phyloP scores from a whole-genome alignment of 257 asterid genomes.

The Solanum lignicaule region DNA sequence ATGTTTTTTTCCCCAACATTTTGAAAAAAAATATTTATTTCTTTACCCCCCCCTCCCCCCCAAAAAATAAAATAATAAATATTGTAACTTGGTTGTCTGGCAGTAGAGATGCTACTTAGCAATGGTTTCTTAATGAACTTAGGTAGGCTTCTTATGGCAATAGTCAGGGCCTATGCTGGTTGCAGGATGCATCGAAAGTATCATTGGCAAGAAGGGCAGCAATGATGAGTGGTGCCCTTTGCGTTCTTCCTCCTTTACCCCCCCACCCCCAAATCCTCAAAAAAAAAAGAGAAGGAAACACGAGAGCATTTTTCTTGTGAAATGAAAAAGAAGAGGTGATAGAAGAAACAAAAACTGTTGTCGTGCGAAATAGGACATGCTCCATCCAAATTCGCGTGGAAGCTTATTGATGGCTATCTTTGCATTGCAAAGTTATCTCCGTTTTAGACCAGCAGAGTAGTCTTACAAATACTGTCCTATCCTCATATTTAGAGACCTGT shows the following conservation, averaged over 20 bases:
- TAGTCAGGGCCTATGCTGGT: neutral
- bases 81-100: neutral
- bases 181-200: neutral
- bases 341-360: no score
- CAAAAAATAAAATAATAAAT: neutral
- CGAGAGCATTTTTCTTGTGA: no score
- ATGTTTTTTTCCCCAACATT: no score
- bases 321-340: no score
- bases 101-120: neutral
- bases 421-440: neutral
- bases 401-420: neutral
- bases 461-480: neutral
- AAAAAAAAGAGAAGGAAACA: no score
- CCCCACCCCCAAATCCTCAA: no score
- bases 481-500: neutral
- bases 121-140: neutral
- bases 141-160: neutral
- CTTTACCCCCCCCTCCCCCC: neutral
- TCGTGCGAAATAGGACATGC: no score
- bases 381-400: neutral
- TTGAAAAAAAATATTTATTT: no score
- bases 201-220: no score
- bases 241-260: no score
- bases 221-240: no score
- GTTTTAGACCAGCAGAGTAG: neutral